Evolutionary conservation across 306 rosid genomes (phyloP), one percentile per base, ranked within the genome.

Genomic region (Gastrolobium bilobum): DNA sequence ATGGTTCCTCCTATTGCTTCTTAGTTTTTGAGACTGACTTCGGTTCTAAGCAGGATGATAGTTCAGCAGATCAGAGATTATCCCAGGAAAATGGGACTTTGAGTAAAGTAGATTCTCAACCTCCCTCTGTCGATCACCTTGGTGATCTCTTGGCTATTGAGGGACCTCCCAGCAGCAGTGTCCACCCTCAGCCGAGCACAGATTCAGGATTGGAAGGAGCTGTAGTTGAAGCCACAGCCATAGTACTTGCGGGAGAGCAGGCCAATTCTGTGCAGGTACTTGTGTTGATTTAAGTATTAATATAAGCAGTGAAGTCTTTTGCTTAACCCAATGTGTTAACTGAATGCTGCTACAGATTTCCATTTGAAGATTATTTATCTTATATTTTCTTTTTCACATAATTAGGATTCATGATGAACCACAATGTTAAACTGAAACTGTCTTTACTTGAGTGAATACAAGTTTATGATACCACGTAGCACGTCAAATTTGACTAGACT

Each of bases 101-200:
- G 78, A 87, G 1, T 88, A 80, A 34, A 34, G 89, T 87, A 67
- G 94, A 93, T 82, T 85, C 91, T 64, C 83, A 84, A 75, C 83
- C 88, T 71, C 81, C 91, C 50, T 67, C 91, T 43, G 84, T 83
- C 42, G 98, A 96, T 87, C 83, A 93, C 80, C 91, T 93, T 69
- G 77, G 93, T 46, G 99, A 96, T 83, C 88, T 96, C 60, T 88
- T 96, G 86, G 99, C 98, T 78, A 91, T 96, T 76, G 99, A 90
- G 88, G 99, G 94, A 52, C 97, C 98, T 81, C 96, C 97, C 1
- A n/a, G 89, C 69, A 63, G 63, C 79, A 51, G 66, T 83, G 86
- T 39, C 73, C 89, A 81, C 61, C 74, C 88, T 50, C 91, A 82
- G 54, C 83, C 76, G 5, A 81, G 58, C 79, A 48, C 82, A 76